These are phyloP conservation scores for Aureobasidium pullulans DNA, from an alignment of 2,329 filamentous ascomycete species.

Conservation along the genomic window DNA sequence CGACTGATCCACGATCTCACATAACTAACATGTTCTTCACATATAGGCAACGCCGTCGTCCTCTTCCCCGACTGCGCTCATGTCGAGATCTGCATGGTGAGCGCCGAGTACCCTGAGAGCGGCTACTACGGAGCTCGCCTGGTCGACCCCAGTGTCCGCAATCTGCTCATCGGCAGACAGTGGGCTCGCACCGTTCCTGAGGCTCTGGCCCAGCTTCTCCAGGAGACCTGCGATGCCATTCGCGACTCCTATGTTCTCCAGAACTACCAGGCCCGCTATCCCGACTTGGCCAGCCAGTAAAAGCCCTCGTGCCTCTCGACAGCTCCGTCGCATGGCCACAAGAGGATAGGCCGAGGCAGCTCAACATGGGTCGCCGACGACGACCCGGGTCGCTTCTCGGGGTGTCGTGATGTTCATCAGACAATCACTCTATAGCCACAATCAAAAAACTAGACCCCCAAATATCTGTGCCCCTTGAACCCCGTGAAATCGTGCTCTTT, in stretches of 20 bases:
- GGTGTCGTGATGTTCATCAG: background rate
- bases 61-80: background rate
- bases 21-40: background rate
- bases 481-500: background rate
- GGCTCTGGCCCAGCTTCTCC: background rate
- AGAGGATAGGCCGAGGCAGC: no score
- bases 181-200: background rate
- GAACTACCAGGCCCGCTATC: background rate
- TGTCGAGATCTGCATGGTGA: background rate
- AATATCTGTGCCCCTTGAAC: background rate
- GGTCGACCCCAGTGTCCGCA: background rate
- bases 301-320: no score
- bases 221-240: background rate
- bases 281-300: background rate
- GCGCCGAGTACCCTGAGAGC: constrained; percentile 3
- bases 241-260: background rate
- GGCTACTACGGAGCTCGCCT: constrained; percentile 3
- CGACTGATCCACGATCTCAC: background rate
- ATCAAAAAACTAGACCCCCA: background rate
- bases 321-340: no score
- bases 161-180: background rate
- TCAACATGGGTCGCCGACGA: background rate
- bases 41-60: background rate
- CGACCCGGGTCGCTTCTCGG: no score
- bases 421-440: background rate